These are phyloP conservation scores for Scedosporium boydii DNA, from an alignment of 2,329 filamentous ascomycete species.

Conservation along the genomic window DNA sequence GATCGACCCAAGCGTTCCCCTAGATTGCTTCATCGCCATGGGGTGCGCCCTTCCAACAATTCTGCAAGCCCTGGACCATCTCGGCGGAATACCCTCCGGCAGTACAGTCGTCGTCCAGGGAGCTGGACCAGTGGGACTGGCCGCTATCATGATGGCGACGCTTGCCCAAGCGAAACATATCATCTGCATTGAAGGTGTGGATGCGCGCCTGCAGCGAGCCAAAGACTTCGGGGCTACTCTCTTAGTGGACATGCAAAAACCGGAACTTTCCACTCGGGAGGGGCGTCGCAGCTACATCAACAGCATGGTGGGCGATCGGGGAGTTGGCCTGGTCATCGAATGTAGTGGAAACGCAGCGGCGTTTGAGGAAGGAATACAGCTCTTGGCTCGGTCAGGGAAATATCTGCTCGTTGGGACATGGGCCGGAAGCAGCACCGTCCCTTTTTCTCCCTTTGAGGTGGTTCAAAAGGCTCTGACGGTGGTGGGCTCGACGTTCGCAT, in stretches of 20 bases:
- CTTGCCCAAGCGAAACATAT: not conserved
- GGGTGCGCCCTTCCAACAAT: conserved; percentile 3
- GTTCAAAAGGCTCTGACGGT: not conserved
- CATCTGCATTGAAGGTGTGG: not conserved
- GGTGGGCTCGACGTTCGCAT: conserved; percentile 1
- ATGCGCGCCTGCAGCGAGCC: not conserved
- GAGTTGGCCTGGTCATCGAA: conserved; percentile 1
- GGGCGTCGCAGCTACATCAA: not conserved
- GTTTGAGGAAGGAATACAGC: not conserved
- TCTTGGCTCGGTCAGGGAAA: not conserved
- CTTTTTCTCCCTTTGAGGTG: conserved; percentile 2
- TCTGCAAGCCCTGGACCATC: not conserved
- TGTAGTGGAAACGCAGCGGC: not conserved
- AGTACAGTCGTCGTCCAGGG: conserved; percentile 2
- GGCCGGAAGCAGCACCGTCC: not conserved
- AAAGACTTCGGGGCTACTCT: not conserved
- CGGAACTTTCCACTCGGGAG: not conserved
- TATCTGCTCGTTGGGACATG: conserved; percentile 4
- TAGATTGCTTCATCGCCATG: conserved; percentile 2
- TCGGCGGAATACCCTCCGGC: not conserved
- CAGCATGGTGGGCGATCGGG: not conserved
- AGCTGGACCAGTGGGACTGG: conserved; percentile 4
- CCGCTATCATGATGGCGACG: conserved; percentile 1
- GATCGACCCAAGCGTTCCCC: not conserved
- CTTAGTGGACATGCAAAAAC: not conserved